Base-by-base conservation (phyloP, 306 rosid genomes). In the Cicer chorassanicum region DNA sequence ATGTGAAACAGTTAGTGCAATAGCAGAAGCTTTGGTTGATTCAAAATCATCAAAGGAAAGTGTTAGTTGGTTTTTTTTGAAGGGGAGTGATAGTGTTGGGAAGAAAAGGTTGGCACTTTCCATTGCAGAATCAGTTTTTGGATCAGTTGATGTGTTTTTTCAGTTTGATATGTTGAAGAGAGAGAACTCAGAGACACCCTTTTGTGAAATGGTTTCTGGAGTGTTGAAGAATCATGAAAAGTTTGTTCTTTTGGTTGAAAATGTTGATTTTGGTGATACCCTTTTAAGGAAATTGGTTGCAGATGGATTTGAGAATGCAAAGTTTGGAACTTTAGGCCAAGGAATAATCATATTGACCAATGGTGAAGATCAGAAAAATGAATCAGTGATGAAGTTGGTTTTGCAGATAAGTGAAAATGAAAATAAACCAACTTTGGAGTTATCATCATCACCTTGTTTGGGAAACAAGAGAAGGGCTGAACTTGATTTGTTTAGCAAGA, bases 111-210 rank as follows among this genome's bases (percentile, higher is more conserved):
- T 92, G 70, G 97, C 92, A 7, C 78, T 75, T 4, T 91, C 93
- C 1, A 82, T 90, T 46, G 97, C 97, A 4, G 99, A 95, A 79
- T 85, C 91, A n/a, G 57, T 88, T 40, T 82, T 85, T 16, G 99
- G 96, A 5, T 90, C 96, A 12, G 82, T 77, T 29, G 84, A 86
- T 82, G 19, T 72, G 34, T 70, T 92, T n/a, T 73, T 86, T 57
- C 88, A 84, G 43, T 41, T 94, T 68, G 88, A 87, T 56, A 81
- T 78, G 86, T 49, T 14, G 59, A 87, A 80, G 49, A 78, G 49
- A 39, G 86, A 78, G 2, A 74, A 42, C 68, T 73, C 70, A 18
- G 72, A 4, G 18, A 76, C 60, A 76, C 76, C 86, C 1, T 65
- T 70, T 76, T 62, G 75, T 69, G 85, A 91, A 82, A 15, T 66